A percentile compares a stretch with the other conserved stretches of the same genome.
Conservation (phyloP, 768 basidiomycete species). For the Clathrus columnatus region DNA sequence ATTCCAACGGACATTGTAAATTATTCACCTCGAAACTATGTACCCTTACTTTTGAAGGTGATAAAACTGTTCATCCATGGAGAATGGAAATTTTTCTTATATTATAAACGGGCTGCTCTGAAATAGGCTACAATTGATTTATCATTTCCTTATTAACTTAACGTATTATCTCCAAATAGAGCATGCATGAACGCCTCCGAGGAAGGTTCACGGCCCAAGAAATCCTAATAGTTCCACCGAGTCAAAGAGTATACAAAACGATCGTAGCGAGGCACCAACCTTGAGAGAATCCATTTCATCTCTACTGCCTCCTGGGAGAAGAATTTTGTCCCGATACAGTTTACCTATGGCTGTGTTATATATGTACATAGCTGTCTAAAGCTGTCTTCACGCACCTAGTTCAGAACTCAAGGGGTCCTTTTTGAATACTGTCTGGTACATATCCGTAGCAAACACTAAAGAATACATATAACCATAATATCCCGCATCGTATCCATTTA, state of each 20-base stretch:
- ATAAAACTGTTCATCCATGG: too few species aligned
- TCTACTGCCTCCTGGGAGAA: conserved; percentile 63
- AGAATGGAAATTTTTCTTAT: too few species aligned
- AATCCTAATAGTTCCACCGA: conserved; percentile 40
- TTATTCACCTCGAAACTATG: too few species aligned
- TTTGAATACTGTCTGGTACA: conserved; percentile 72
- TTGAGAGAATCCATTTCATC: conserved; percentile 76
- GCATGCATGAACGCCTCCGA: conserved; percentile 67
- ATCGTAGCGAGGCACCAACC: conserved; percentile 27
- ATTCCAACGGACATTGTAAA: too few species aligned
- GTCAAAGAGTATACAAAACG: background rate
- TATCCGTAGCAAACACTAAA: conserved; percentile 51
- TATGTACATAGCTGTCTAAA: background rate
- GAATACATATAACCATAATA: conserved; percentile 77
- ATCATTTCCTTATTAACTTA: background rate
- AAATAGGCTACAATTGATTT: too few species aligned
- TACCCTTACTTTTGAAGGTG: too few species aligned
- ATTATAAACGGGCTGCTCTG: too few species aligned
- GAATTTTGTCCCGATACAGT: conserved; percentile 67
- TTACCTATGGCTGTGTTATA: conserved; percentile 25
- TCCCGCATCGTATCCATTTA: conserved; percentile 60
- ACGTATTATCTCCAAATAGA: conserved; percentile 37
- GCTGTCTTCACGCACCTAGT: conserved; percentile 26
- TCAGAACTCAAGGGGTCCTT: conserved; percentile 62
- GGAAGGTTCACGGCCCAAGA: conserved; percentile 69